Percentiles rank a stretch among this genome's conserved stretches.
phyloP scores from a whole-genome alignment of 164 flowering plant genomes.

The Sedum album region DNA sequence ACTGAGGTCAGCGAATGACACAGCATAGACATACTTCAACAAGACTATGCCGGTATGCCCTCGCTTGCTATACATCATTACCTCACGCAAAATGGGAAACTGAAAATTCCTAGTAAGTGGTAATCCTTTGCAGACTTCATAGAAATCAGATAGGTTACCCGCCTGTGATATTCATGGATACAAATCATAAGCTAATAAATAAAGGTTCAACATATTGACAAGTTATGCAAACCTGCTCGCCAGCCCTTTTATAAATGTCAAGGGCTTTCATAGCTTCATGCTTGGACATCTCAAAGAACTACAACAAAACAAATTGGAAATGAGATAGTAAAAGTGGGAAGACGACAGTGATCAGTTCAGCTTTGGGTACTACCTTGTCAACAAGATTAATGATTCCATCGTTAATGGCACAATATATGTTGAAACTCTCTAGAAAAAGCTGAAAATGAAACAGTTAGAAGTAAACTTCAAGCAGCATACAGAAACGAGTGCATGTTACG shows the following conservation, averaged over 20 bases:
- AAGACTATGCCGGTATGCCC: conserved; percentile 4
- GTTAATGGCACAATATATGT: conserved; percentile 78
- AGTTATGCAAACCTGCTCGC: conserved; percentile 64
- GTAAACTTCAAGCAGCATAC: neutral
- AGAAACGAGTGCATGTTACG: no score
- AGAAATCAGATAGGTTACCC: conserved; percentile 75
- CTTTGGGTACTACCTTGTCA: conserved; percentile 59
- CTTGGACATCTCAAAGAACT: conserved; percentile 99
- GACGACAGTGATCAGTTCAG: neutral
- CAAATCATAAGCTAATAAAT: neutral
- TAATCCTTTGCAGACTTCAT: conserved; percentile 84
- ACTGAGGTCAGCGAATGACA: neutral
- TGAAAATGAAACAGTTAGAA: conserved; percentile 23
- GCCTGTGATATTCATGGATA: conserved; percentile 55
- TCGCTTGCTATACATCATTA: conserved; percentile 17
- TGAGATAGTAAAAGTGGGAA: conserved; percentile 1
- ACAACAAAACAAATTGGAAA: conserved; percentile 20
- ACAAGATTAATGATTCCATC: conserved; percentile 97
- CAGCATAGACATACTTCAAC: neutral
- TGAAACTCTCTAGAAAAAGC: conserved; percentile 38
- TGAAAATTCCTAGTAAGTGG: conserved; percentile 97
- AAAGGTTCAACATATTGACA: neutral
- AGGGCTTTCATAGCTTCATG: conserved; percentile 97
- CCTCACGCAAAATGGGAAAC: conserved; percentile 89
- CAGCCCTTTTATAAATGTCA: conserved; percentile 89